Percentiles rank a stretch among this genome's conserved stretches.
These are phyloP conservation scores for Pleurotus platypus DNA, from an alignment of 768 basidiomycete genomes.

Conservation along the genomic window DNA sequence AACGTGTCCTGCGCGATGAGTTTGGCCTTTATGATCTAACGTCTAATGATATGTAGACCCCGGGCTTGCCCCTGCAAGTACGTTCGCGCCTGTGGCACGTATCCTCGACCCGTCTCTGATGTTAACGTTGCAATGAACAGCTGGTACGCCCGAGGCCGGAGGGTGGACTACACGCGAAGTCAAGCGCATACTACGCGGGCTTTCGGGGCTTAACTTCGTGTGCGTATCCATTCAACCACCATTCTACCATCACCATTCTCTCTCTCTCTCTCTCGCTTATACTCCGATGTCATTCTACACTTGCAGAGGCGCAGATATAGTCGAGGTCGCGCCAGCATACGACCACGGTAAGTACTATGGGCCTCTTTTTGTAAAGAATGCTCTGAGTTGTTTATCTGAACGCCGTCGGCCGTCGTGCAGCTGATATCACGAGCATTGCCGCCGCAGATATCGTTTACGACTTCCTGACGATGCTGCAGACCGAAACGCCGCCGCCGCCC, in stretches of 20 bases:
- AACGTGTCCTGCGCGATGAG: background rate
- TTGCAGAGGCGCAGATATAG: slow-evolving; percentile 44
- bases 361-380: background rate
- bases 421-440: slow-evolving; percentile 60
- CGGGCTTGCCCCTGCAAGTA: slow-evolving; percentile 57
- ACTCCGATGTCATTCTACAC: background rate
- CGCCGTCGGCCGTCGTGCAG: slow-evolving; percentile 27
- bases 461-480: slow-evolving; percentile 7
- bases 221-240: slow-evolving; percentile 21
- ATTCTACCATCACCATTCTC: too few species aligned
- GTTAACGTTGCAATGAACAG: slow-evolving; percentile 1
- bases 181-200: slow-evolving; percentile 58
- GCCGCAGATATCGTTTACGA: slow-evolving; percentile 50
- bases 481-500: background rate
- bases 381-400: too few species aligned
- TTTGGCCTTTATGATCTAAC: background rate
- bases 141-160: slow-evolving; percentile 33
- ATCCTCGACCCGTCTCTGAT: background rate
- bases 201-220: slow-evolving; percentile 60
- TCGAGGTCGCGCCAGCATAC: slow-evolving; percentile 52
- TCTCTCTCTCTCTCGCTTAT: background rate
- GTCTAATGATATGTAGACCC: slow-evolving; percentile 36
- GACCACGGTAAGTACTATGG: slow-evolving; percentile 34
- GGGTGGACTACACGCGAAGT: slow-evolving; percentile 66
- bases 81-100: slow-evolving; percentile 17